Evolutionary conservation across 2,329 filamentous ascomycete species (phyloP).

Genomic region (Reticulascus tulasneorum): DNA sequence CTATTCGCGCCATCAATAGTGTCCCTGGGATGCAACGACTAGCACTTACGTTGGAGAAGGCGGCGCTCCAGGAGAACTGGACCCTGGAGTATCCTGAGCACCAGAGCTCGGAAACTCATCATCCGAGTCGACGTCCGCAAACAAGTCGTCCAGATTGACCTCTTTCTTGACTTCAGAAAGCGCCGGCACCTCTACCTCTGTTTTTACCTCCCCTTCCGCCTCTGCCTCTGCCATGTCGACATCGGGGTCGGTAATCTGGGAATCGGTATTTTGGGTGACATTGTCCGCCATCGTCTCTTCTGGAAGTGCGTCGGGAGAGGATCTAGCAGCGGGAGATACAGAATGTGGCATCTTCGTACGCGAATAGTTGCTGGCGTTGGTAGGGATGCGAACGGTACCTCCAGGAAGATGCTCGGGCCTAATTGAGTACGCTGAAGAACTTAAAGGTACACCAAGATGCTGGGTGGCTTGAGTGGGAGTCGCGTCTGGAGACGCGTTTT

Average conservation of each 20-base stretch:
- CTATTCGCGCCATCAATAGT: slow-evolving; percentile 16
- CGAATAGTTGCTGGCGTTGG: not conserved
- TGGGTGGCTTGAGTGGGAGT: not conserved
- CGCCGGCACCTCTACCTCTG: slow-evolving; percentile 24
- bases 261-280: slow-evolving; percentile 22
- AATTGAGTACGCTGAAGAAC: no score
- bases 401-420: no score
- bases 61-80: slow-evolving; percentile 37
- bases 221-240: slow-evolving; percentile 36
- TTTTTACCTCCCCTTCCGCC: no score
- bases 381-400: no score
- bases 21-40: not conserved
- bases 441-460: slow-evolving; percentile 3
- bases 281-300: slow-evolving; percentile 32
- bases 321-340: slow-evolving; percentile 25
- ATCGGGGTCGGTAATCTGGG: slow-evolving; percentile 28
- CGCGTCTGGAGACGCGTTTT: slow-evolving; percentile 14
- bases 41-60: slow-evolving; percentile 39
- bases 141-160: slow-evolving; percentile 55
- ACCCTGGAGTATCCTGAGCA: slow-evolving; percentile 31
- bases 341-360: slow-evolving; percentile 42
- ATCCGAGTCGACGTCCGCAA: slow-evolving; percentile 55
- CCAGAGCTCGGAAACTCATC: slow-evolving; percentile 55
- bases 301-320: slow-evolving; percentile 22
- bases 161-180: slow-evolving; percentile 33